These are phyloP conservation scores for Globisporangium paroecandrum DNA, from an alignment of 352 stramenopile species.

Conservation along the genomic window DNA sequence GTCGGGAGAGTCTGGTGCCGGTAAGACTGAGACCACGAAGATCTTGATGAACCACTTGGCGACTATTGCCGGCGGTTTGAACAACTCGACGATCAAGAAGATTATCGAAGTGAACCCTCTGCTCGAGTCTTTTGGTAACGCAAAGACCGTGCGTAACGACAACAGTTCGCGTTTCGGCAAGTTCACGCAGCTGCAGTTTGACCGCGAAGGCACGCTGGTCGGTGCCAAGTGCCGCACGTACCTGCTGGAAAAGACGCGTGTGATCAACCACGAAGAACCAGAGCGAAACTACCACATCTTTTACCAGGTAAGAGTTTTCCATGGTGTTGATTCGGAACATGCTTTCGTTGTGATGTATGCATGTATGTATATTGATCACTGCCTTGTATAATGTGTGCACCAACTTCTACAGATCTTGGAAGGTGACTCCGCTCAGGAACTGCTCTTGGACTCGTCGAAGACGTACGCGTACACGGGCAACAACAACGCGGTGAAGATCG, in stretches of 20 bases:
- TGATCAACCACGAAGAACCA: slow-evolving; percentile 91
- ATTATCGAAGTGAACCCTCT: slow-evolving; percentile 98
- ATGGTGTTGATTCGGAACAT: not conserved
- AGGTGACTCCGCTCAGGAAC: slow-evolving; percentile 41
- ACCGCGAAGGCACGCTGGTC: slow-evolving; percentile 73
- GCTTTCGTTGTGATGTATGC: not conserved
- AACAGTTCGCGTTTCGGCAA: slow-evolving; percentile 97
- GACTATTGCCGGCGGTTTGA: slow-evolving; percentile 68
- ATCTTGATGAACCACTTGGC: slow-evolving; percentile 89
- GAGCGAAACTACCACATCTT: slow-evolving; percentile 98
- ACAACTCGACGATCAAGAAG: slow-evolving; percentile 94
- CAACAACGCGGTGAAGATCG: slow-evolving; percentile 63
- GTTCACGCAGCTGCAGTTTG: slow-evolving; percentile 96
- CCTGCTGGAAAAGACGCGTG: slow-evolving; percentile 95
- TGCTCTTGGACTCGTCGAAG: slow-evolving; percentile 45
- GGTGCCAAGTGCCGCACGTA: slow-evolving; percentile 95
- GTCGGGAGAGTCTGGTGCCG: slow-evolving; percentile 83
- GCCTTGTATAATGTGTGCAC: not conserved
- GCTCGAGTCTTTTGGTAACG: slow-evolving; percentile 98
- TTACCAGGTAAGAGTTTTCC: slow-evolving; percentile 63
- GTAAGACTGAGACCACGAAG: slow-evolving; percentile 95
- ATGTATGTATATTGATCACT: not conserved
- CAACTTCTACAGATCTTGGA: slow-evolving; percentile 35
- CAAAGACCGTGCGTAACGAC: slow-evolving; percentile 96
- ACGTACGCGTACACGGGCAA: slow-evolving; percentile 67